Conservation (phyloP, 331 rosid genomes). For the Phaseolus coccineus region DNA sequence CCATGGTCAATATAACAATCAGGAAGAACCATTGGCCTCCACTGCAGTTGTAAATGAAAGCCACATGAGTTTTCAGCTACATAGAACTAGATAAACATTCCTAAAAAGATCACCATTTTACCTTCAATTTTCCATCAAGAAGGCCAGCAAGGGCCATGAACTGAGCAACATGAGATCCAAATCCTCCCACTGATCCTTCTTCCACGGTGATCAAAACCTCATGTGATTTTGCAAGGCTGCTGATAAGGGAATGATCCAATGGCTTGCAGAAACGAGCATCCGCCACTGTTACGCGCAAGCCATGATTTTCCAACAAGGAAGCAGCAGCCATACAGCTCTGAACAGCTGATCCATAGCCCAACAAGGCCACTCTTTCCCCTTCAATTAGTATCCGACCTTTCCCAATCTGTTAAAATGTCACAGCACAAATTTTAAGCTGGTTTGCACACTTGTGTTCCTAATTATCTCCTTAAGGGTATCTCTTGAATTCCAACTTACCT, state of each 20-base stretch:
- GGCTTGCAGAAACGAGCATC: conserved; percentile 98
- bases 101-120: conserved; percentile 22
- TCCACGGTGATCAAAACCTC: conserved; percentile 82
- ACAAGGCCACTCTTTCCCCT: conserved; percentile 89
- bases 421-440: conserved; percentile 2
- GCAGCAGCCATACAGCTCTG: conserved; percentile 82
- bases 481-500: conserved; percentile 54
- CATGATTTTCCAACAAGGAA: conserved; percentile 56
- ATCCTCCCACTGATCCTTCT: conserved; percentile 96
- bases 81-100: not conserved
- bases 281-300: conserved; percentile 69
- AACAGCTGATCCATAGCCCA: conserved; percentile 85
- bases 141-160: conserved; percentile 93
- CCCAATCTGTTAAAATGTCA: conserved; percentile 61
- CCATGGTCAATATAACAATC: conserved; percentile 87
- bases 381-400: conserved; percentile 77
- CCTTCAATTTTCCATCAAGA: conserved; percentile 86
- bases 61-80: conserved; percentile 30
- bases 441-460: not conserved
- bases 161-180: conserved; percentile 92
- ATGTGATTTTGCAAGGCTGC: conserved; percentile 76
- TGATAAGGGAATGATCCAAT: conserved; percentile 73
- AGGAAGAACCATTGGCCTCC: conserved; percentile 92
- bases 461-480: not conserved
- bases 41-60: conserved; percentile 57